A percentile compares a stretch with the other conserved stretches of the same genome.
Conservation (phyloP, 345 rosid genomes). For the Nephelium lappaceum region DNA sequence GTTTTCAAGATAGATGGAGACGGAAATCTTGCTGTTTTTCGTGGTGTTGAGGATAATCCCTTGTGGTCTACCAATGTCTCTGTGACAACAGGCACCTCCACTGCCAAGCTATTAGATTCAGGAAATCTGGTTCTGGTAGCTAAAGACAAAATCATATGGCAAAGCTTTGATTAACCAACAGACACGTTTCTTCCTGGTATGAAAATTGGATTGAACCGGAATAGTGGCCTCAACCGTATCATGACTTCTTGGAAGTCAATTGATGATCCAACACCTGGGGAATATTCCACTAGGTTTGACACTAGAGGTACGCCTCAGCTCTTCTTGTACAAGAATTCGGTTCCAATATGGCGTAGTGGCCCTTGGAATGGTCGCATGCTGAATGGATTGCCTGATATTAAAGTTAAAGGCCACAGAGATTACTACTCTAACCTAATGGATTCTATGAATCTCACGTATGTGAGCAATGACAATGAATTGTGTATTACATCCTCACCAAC, state of each 20-base stretch:
- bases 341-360: slow-evolving; percentile 6
- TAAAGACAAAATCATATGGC: too few relatives aligned
- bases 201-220: slow-evolving; percentile 25
- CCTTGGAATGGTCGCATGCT: slow-evolving; percentile 17
- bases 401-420: neutral
- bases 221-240: slow-evolving; percentile 16
- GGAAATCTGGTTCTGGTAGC: too few relatives aligned
- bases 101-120: too few relatives aligned
- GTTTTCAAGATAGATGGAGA: too few relatives aligned
- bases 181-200: slow-evolving; percentile 12
- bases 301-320: neutral
- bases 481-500: too few relatives aligned
- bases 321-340: neutral
- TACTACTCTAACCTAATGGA: neutral
- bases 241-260: slow-evolving; percentile 34
- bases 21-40: too few relatives aligned
- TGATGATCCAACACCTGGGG: slow-evolving; percentile 25
- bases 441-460: neutral
- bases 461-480: too few relatives aligned
- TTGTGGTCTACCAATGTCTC: too few relatives aligned
- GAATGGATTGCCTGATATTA: neutral
- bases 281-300: slow-evolving; percentile 1
- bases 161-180: too few relatives aligned
- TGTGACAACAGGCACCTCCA: too few relatives aligned
- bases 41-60: too few relatives aligned